Evolutionary conservation across 192 early-diverging fungal species (phyloP).

Genomic region (Umbelopsis ramanniana): DNA sequence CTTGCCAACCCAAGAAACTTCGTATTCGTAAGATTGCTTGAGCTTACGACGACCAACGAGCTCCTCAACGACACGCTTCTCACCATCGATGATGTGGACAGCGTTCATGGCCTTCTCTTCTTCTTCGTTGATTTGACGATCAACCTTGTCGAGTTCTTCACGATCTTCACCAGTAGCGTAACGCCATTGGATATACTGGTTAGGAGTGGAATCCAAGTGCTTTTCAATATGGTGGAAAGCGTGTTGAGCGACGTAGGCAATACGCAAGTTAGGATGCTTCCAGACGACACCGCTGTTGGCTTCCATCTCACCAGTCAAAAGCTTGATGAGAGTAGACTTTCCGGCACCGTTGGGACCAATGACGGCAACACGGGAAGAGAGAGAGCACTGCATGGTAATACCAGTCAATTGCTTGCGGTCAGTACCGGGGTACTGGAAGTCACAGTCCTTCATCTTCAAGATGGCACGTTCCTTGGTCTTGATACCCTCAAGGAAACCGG

Average conservation of each 20-base stretch:
- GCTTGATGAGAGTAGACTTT: constrained; percentile 75
- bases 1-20: constrained; percentile 73
- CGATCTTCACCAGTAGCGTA: constrained; percentile 77
- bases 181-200: constrained; percentile 85
- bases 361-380: constrained; percentile 79
- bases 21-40: constrained; percentile 84
- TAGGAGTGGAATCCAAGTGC: constrained; percentile 75
- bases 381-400: constrained; percentile 68
- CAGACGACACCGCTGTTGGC: constrained; percentile 73
- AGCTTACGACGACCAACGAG: constrained; percentile 78
- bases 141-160: constrained; percentile 77
- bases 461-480: constrained; percentile 77
- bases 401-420: constrained; percentile 61
- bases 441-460: constrained; percentile 73
- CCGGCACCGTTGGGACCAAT: constrained; percentile 79
- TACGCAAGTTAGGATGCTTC: constrained; percentile 84
- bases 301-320: constrained; percentile 78
- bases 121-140: constrained; percentile 68
- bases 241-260: constrained; percentile 87
- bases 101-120: constrained; percentile 64
- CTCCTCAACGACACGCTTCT: constrained; percentile 65
- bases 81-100: constrained; percentile 54
- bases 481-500: constrained; percentile 75
- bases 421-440: constrained; percentile 72
- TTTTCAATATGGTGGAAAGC: constrained; percentile 87